Evolutionary conservation across 2,329 filamentous ascomycete genomes (phyloP), one percentile per base, ranked within the genome.

Genomic region (Trichoderma polysporum): DNA sequence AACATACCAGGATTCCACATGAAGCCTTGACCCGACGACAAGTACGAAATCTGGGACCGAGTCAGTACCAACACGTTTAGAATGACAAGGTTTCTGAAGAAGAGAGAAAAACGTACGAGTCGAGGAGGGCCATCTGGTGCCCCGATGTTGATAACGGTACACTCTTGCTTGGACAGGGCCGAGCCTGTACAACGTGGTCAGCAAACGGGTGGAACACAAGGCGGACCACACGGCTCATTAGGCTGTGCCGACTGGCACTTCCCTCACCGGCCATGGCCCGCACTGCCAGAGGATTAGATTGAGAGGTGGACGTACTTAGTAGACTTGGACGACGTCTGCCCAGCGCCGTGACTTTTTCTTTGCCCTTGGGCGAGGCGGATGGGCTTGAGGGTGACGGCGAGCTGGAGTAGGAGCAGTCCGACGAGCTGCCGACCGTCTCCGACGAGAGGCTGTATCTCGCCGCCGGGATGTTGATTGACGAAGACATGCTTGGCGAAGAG

Each of bases 91-190:
- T 27, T 6, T 7, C n/a, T n/a, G 17, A 19, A 56, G 10, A 13
- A 9, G 17, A 49, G 22, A n/a, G 29, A 10, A 31, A 33, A 31
- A 74, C 88, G 77, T 80, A 93, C 90, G 80, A 94, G 81, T 64
- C 90, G 84, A 70, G 90, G 89, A 69, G 88, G 86, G n/a, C 88
- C 89, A 70, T 93, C 90, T 27, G 88, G 87, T 69, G 91, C 86
- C 49, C 90, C 91, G 71, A 94, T 88, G 76, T 93, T 91, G 77
- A 94, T 88, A 54, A 93, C 90, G n/a, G 89, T 93, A 74, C 90
- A 90, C 78, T 93, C 90, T 72, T 91, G 86, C 76, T 91, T 88
- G 52, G 88, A 88, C 69, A 94, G 83, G 19, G 90, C 89, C 49
- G 87, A 85, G 77, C 91, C 91, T 93, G 71, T 29, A 58, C n/a